phyloP scores from a whole-genome alignment of 139 green algal genomes.

The Deuterostichococcus epilithicus region DNA sequence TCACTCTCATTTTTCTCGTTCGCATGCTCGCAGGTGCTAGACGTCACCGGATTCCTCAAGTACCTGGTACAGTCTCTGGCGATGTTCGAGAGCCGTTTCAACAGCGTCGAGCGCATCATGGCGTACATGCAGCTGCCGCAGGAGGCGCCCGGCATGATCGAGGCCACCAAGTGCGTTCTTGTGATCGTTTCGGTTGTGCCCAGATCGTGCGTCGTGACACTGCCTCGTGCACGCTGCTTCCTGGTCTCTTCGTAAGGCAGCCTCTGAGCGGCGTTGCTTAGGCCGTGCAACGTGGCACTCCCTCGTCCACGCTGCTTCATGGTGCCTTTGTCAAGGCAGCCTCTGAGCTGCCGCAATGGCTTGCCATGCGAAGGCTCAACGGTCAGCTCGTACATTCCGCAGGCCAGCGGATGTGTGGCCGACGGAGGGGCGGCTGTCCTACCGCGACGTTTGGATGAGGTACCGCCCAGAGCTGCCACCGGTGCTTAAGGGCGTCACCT shows the following conservation, averaged over 20 bases:
- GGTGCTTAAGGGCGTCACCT: slow-evolving; percentile 63
- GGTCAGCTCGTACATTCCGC: too few relatives aligned
- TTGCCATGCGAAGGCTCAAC: too few relatives aligned
- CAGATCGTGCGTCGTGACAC: too few relatives aligned
- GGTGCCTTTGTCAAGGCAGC: too few relatives aligned
- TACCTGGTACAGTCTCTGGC: slow-evolving; percentile 71
- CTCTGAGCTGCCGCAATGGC: too few relatives aligned
- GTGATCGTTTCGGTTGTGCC: too few relatives aligned
- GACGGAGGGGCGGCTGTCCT: slow-evolving; percentile 52
- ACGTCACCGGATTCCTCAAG: slow-evolving; percentile 85
- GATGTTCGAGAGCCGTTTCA: slow-evolving; percentile 87
- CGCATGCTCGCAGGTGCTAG: slow-evolving; percentile 53
- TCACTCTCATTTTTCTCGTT: not conserved
- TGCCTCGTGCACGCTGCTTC: too few relatives aligned
- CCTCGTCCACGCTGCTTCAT: too few relatives aligned
- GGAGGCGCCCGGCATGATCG: slow-evolving; percentile 29
- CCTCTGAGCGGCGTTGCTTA: too few relatives aligned
- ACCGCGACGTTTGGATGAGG: slow-evolving; percentile 67
- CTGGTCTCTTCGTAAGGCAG: too few relatives aligned
- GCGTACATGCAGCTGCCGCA: slow-evolving; percentile 58
- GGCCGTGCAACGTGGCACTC: too few relatives aligned
- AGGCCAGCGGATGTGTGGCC: slow-evolving; percentile 47
- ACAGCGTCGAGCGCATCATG: slow-evolving; percentile 88
- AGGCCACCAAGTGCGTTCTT: not conserved
- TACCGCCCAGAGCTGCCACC: slow-evolving; percentile 81